Evolutionary conservation across 108 stramenopile species (phyloP).

Genomic region (Parietichytrium sp.): DNA sequence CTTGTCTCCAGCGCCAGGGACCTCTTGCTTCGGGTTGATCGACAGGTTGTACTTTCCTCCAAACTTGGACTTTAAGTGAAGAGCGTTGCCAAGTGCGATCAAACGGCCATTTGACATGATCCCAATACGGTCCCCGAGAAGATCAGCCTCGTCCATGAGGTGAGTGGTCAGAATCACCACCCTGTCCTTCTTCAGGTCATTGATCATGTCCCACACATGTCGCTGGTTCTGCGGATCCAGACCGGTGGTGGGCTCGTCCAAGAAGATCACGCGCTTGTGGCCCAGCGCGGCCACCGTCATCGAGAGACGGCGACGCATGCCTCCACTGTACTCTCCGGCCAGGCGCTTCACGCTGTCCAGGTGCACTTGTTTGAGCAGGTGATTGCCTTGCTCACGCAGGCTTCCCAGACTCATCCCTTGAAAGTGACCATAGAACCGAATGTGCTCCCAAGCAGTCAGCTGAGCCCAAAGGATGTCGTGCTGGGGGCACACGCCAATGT

Average conservation of each 20-base stretch:
- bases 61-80: constrained; percentile 71
- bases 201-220: constrained; percentile 58
- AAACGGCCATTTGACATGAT: constrained; percentile 89
- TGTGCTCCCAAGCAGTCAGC: constrained; percentile 63
- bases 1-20: neutral
- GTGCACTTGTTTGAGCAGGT: too few relatives aligned
- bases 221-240: constrained; percentile 71
- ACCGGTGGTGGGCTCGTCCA: constrained; percentile 69
- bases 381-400: neutral
- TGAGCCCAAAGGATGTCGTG: constrained; percentile 61
- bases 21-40: constrained; percentile 46
- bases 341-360: constrained; percentile 55
- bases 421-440: constrained; percentile 53
- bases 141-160: constrained; percentile 97
- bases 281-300: constrained; percentile 65
- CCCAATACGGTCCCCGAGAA: constrained; percentile 90
- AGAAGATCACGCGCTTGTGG: constrained; percentile 53
- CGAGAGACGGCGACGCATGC: constrained; percentile 69
- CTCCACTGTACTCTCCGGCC: constrained; percentile 56
- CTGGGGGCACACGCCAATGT: constrained; percentile 62
- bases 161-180: constrained; percentile 92
- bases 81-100: constrained; percentile 74
- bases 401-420: constrained; percentile 51
- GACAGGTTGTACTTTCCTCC: constrained; percentile 65
- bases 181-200: constrained; percentile 46